phyloP scores from a whole-genome alignment of 106 monocot species.

The Posidonia australis region DNA sequence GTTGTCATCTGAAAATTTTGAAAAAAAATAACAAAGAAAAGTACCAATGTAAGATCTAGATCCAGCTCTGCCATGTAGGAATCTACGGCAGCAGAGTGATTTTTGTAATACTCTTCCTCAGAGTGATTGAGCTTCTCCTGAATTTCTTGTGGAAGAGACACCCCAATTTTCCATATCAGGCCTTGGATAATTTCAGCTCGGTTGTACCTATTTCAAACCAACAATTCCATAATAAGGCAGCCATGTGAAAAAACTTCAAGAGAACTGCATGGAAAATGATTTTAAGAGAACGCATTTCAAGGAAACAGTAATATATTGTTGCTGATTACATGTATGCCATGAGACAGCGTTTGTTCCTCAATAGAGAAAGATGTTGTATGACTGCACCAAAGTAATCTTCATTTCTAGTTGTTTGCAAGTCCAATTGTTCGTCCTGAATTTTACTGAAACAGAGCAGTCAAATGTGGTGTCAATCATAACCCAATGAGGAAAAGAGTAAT shows the following conservation, averaged over 20 bases:
- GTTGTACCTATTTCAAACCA: conserved; percentile 52
- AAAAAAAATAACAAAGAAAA: background rate
- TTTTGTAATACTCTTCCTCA: conserved; percentile 88
- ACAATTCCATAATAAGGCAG: background rate
- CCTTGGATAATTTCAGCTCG: conserved; percentile 76
- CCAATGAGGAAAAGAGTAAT: background rate
- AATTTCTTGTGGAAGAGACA: conserved; percentile 78
- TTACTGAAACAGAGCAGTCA: conserved; percentile 27
- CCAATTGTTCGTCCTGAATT: conserved; percentile 58
- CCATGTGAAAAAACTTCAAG: background rate
- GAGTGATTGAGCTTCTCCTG: conserved; percentile 71
- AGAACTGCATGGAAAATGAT: background rate
- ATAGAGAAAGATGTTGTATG: conserved; percentile 75
- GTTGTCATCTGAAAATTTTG: too few species aligned
- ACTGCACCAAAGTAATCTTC: conserved; percentile 88
- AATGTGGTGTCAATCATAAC: too few species aligned
- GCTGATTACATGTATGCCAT: conserved; percentile 77
- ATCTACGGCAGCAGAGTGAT: conserved; percentile 71
- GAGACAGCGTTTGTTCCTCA: conserved; percentile 84
- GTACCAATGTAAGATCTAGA: conserved; percentile 90
- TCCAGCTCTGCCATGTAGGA: conserved; percentile 82
- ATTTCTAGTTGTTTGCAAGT: conserved; percentile 79
- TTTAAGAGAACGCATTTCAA: background rate
- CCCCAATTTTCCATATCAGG: conserved; percentile 82
- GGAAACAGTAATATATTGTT: background rate